Evolutionary conservation across 1,139 yeast genomes (phyloP).

Genomic region (Yamadazyma trypodendri): DNA sequence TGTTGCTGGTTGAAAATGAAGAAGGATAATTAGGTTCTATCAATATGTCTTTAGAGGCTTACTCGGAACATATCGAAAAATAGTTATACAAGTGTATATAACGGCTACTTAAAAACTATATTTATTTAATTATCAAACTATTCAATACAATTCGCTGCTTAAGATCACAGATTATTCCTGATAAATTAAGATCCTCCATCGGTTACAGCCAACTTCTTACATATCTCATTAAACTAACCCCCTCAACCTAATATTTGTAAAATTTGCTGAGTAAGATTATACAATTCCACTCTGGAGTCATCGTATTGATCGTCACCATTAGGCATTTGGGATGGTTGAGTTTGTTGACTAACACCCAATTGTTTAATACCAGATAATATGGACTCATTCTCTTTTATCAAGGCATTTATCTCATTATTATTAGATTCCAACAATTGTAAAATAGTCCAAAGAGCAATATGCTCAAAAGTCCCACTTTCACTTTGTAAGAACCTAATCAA

Average conservation of each 20-base stretch:
- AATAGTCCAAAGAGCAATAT: constrained; percentile 96
- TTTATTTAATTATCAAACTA: constrained; percentile 3
- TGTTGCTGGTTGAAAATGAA: too few species aligned
- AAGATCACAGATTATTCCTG: constrained; percentile 12
- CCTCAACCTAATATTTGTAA: constrained; percentile 49
- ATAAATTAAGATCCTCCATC: constrained; percentile 3
- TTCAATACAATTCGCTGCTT: constrained; percentile 3
- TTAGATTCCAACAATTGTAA: constrained; percentile 89
- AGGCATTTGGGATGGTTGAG: constrained; percentile 22
- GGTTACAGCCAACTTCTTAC: background rate
- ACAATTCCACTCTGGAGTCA: constrained; percentile 69
- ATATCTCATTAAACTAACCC: constrained; percentile 1
- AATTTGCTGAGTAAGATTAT: constrained; percentile 78
- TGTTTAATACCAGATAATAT: constrained; percentile 57
- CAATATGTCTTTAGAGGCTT: too few species aligned
- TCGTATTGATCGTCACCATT: constrained; percentile 43
- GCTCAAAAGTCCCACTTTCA: constrained; percentile 95
- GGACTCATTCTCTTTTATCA: constrained; percentile 61
- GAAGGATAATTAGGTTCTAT: too few species aligned
- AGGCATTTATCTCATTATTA: constrained; percentile 63
- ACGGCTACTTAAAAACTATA: too few species aligned
- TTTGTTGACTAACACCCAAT: constrained; percentile 44
- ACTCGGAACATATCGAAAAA: background rate
- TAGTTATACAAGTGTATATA: too few species aligned
- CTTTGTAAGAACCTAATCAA: constrained; percentile 76